Percentiles rank a stretch among this genome's conserved stretches.
Evolutionary conservation across 2,329 filamentous ascomycete genomes (phyloP).

Genomic region (Sporothrix humicola): DNA sequence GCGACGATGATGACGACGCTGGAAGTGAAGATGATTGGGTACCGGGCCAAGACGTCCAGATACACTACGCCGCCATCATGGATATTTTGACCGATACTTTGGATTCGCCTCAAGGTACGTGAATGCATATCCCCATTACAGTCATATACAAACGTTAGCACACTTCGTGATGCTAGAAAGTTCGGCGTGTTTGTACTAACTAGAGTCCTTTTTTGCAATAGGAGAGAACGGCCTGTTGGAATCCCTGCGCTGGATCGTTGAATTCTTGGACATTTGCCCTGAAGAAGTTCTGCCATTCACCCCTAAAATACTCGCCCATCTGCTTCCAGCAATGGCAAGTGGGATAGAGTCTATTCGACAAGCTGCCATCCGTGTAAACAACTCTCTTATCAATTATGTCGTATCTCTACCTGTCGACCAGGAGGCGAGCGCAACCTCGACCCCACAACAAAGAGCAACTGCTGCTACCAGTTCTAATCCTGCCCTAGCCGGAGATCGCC

Average conservation of each 20-base stretch:
- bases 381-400: slow-evolving; percentile 90
- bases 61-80: slow-evolving; percentile 89
- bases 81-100: slow-evolving; percentile 91
- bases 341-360: slow-evolving; percentile 87
- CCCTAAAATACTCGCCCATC: slow-evolving; percentile 86
- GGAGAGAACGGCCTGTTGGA: slow-evolving; percentile 86
- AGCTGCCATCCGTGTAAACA: slow-evolving; percentile 88
- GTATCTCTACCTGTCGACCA: slow-evolving; percentile 82
- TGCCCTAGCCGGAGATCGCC: slow-evolving; percentile 47
- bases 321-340: slow-evolving; percentile 92
- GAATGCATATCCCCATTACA: too few relatives aligned
- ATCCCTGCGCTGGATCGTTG: slow-evolving; percentile 91
- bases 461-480: background rate
- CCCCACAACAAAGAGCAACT: background rate
- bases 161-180: too few relatives aligned
- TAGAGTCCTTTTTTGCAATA: background rate
- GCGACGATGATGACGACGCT: slow-evolving; percentile 63
- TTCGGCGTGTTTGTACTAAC: background rate
- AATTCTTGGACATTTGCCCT: slow-evolving; percentile 95
- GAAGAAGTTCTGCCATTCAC: slow-evolving; percentile 96
- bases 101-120: slow-evolving; percentile 75
- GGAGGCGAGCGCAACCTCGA: slow-evolving; percentile 43
- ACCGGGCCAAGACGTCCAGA: slow-evolving; percentile 93
- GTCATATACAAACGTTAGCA: too few relatives aligned
- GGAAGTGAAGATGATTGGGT: slow-evolving; percentile 92